phyloP scores from a whole-genome alignment of 2,329 filamentous ascomycete species.

The Alternaria burnsii region DNA sequence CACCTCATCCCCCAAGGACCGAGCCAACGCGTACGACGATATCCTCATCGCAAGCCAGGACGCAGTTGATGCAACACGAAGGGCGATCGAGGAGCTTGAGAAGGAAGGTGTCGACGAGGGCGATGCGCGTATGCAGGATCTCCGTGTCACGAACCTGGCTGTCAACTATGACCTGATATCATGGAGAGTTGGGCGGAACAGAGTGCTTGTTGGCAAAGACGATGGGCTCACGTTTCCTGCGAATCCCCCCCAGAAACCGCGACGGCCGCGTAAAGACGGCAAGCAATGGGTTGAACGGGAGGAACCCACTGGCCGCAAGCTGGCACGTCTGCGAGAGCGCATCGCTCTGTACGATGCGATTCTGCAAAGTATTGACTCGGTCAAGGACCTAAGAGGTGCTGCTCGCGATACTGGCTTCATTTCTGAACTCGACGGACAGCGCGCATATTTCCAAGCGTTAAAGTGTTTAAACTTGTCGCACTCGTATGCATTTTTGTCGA shows the following conservation, averaged over 20 bases:
- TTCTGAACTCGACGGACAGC: slow-evolving; percentile 78
- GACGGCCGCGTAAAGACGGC: slow-evolving; percentile 58
- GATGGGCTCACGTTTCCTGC: slow-evolving; percentile 73
- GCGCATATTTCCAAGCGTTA: slow-evolving; percentile 84
- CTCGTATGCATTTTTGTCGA: slow-evolving; percentile 78
- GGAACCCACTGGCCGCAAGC: slow-evolving; percentile 75
- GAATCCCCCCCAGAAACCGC: slow-evolving; percentile 64
- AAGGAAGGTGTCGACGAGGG: slow-evolving; percentile 84
- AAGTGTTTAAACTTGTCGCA: slow-evolving; percentile 88
- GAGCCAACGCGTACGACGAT: slow-evolving; percentile 88
- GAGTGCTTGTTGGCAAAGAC: slow-evolving; percentile 82
- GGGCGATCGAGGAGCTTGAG: slow-evolving; percentile 88
- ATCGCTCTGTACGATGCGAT: slow-evolving; percentile 91
- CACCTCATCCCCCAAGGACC: slow-evolving; percentile 65
- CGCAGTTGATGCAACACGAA: slow-evolving; percentile 90
- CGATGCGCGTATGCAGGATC: slow-evolving; percentile 86
- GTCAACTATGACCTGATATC: slow-evolving; percentile 94
- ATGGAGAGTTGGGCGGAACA: slow-evolving; percentile 93
- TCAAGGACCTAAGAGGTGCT: slow-evolving; percentile 89
- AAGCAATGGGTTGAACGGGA: slow-evolving; percentile 61
- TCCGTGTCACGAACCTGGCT: slow-evolving; percentile 91
- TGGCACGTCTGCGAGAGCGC: slow-evolving; percentile 84
- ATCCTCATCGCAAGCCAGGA: slow-evolving; percentile 92
- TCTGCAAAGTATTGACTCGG: slow-evolving; percentile 86
- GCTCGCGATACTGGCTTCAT: slow-evolving; percentile 82